These are phyloP conservation scores for Paralagenidium karlingii DNA, from an alignment of 352 stramenopile genomes.

Conservation along the genomic window DNA sequence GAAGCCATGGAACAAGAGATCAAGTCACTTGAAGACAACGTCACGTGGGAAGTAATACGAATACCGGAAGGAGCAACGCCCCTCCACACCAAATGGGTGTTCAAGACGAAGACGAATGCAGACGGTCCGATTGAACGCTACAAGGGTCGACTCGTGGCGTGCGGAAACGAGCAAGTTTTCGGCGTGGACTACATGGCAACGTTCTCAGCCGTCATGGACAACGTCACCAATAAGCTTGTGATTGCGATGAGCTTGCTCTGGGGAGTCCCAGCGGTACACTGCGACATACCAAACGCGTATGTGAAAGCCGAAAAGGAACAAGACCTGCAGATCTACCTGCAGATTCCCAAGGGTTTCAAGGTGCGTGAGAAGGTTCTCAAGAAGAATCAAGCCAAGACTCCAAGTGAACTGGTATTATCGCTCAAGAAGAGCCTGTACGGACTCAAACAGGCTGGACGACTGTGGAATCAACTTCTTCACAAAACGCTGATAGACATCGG, in stretches of 20 bases:
- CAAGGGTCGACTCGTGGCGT: conserved; percentile 5
- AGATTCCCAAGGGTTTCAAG: conserved; percentile 1
- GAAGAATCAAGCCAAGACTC: background rate
- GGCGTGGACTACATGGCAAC: conserved; percentile 2
- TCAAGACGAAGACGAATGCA: conserved; percentile 1
- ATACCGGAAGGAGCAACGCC: conserved; percentile 1
- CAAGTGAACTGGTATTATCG: background rate
- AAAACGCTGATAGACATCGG: too few relatives aligned
- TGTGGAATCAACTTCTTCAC: conserved; percentile 3
- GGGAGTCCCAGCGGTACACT: background rate
- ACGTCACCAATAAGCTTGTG: conserved; percentile 1
- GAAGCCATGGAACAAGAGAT: background rate
- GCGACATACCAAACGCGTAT: conserved; percentile 3
- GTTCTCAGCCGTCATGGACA: conserved; percentile 1
- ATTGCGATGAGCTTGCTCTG: background rate
- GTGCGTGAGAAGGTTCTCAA: too few relatives aligned
- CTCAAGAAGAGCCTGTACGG: conserved; percentile 2
- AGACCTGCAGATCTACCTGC: conserved; percentile 4
- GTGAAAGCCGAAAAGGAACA: conserved; percentile 1
- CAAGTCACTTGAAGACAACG: background rate
- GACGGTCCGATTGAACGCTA: conserved; percentile 4
- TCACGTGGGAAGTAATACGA: conserved; percentile 3
- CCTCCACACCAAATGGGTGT: conserved; percentile 5
- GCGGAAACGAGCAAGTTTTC: conserved; percentile 1
- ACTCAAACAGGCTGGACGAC: conserved; percentile 1